Conservation (phyloP, 2,329 filamentous ascomycete species). For the Orbilia javanica region DNA sequence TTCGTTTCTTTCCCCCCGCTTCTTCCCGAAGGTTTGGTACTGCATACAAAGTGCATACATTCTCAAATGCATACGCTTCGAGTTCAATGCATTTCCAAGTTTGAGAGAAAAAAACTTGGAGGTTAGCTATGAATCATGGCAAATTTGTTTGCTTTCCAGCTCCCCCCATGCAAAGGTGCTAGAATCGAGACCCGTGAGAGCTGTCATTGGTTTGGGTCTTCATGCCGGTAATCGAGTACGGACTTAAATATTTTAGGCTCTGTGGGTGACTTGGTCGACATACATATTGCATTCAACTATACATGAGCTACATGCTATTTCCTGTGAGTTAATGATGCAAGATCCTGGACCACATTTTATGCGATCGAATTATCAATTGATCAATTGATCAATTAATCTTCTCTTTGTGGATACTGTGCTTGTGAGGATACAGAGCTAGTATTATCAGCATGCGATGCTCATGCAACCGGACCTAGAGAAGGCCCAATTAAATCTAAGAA, state of each 20-base stretch:
- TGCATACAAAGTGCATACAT: not conserved
- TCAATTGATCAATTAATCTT: not conserved
- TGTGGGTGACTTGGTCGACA: too few relatives aligned
- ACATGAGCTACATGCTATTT: not conserved
- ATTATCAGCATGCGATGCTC: not conserved
- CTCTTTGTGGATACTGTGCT: not conserved
- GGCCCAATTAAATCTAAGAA: not conserved
- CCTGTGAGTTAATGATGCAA: slow-evolving; percentile 1
- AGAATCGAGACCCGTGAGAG: not conserved
- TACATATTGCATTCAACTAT: not conserved
- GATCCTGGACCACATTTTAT: not conserved
- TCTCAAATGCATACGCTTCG: too few relatives aligned
- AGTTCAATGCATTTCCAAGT: not conserved
- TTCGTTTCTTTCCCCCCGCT: slow-evolving; percentile 8
- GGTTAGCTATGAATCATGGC: not conserved
- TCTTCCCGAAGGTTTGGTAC: not conserved
- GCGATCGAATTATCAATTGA: not conserved
- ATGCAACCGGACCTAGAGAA: not conserved
- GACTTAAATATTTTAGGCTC: not conserved
- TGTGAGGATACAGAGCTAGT: not conserved
- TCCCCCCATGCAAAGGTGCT: not conserved
- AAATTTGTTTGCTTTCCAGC: not conserved
- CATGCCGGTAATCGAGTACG: not conserved
- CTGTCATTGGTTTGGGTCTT: not conserved
- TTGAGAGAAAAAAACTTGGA: not conserved